These are phyloP conservation scores for Gonium pectorale DNA, from an alignment of 139 green algal species.

Conservation along the genomic window DNA sequence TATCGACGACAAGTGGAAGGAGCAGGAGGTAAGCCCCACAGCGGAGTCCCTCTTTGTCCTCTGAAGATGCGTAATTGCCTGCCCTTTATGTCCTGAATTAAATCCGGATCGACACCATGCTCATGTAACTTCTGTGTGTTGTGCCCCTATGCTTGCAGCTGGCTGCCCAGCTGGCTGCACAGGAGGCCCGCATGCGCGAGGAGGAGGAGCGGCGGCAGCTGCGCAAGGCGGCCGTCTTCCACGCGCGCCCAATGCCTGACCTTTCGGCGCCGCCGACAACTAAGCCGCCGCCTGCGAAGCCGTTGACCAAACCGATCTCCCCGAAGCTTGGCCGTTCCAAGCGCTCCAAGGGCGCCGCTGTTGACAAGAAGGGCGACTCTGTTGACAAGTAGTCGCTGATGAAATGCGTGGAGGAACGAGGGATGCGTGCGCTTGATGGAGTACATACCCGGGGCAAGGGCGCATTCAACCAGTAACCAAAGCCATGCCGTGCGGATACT, in stretches of 20 bases:
- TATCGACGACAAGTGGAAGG: constrained; percentile 49
- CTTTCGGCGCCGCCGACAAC: constrained; percentile 22
- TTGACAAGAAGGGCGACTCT: too few species aligned
- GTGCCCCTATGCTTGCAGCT: background rate
- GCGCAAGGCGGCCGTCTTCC: constrained; percentile 20
- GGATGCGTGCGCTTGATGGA: too few species aligned
- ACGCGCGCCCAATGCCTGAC: constrained; percentile 58
- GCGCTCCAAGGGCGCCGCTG: too few species aligned
- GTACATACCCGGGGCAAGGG: too few species aligned
- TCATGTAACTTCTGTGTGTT: background rate
- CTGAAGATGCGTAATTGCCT: background rate
- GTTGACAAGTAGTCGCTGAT: too few species aligned
- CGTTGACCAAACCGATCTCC: constrained; percentile 57
- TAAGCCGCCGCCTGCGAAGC: constrained; percentile 30
- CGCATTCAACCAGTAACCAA: too few species aligned
- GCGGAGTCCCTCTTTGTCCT: background rate
- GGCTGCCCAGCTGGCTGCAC: background rate
- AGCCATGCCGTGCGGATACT: too few species aligned
- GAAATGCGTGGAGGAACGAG: too few species aligned
- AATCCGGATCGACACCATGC: too few species aligned
- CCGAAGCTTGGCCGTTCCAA: constrained; percentile 37
- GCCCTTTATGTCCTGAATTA: background rate
- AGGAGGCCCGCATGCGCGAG: constrained; percentile 46
- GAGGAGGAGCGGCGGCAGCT: constrained; percentile 43
- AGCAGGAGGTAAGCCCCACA: constrained; percentile 47